phyloP scores from a whole-genome alignment of 305 asterid species.

The Ajuga reptans region DNA sequence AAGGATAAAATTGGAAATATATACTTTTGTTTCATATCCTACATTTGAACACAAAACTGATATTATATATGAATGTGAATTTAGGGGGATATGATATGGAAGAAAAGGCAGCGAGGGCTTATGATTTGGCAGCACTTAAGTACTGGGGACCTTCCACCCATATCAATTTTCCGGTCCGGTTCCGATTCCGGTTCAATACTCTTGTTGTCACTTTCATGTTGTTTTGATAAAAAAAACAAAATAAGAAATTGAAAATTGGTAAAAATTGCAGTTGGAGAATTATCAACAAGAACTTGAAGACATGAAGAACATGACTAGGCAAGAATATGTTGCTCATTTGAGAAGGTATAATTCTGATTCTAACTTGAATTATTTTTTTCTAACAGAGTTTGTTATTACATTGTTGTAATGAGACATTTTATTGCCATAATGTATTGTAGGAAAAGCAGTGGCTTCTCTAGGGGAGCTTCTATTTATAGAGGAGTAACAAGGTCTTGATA shows the following conservation, averaged over 20 bases:
- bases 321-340: conserved; percentile 87
- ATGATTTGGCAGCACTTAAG: conserved; percentile 93
- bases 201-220: not conserved
- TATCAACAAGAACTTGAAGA: conserved; percentile 75
- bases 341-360: conserved; percentile 46
- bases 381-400: not conserved
- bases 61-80: not conserved
- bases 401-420: not conserved
- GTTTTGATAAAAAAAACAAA: not conserved
- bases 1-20: too few species aligned
- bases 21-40: not conserved
- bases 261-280: conserved; percentile 52
- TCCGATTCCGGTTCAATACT: not conserved
- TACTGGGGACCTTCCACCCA: conserved; percentile 98
- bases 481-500: conserved; percentile 92
- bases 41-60: not conserved
- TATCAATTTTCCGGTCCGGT: conserved; percentile 70
- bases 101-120: conserved; percentile 94
- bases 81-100: conserved; percentile 98
- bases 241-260: not conserved
- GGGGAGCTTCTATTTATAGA: conserved; percentile 96
- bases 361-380: not conserved
- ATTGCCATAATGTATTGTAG: conserved; percentile 26
- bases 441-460: conserved; percentile 96
- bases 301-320: conserved; percentile 91